Evolutionary conservation across 148 eudicot genomes (phyloP).

Genomic region (Rhododendron molle): DNA sequence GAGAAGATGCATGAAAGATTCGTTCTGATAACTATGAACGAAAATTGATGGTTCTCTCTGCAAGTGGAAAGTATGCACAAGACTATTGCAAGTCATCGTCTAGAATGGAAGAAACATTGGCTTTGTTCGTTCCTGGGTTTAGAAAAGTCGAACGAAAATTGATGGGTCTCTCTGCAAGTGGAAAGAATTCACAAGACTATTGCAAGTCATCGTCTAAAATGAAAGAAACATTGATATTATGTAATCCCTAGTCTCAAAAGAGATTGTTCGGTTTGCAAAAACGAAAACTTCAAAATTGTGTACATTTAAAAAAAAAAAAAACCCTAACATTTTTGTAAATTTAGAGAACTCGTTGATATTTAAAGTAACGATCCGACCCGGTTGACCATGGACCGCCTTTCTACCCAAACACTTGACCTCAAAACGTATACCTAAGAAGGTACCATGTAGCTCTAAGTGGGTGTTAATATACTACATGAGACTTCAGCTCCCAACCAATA

Average conservation of each 20-base stretch:
- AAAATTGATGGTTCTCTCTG: not conserved
- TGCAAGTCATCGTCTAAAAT: not conserved
- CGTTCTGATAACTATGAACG: not conserved
- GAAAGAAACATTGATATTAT: constrained; percentile 11
- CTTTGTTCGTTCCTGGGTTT: too few species aligned
- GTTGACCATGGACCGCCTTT: too few species aligned
- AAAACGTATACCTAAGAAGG: too few species aligned
- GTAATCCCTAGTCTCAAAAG: not conserved
- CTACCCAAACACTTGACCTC: too few species aligned
- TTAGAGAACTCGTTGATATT: not conserved
- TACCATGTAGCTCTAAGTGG: too few species aligned
- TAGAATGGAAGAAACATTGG: constrained; percentile 5
- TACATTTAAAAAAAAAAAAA: not conserved
- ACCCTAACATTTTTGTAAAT: not conserved
- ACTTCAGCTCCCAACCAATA: too few species aligned
- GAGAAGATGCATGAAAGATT: not conserved
- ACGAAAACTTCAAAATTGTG: not conserved
- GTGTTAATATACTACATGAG: too few species aligned
- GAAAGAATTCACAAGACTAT: not conserved
- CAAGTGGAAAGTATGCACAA: not conserved
- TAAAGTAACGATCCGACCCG: not conserved
- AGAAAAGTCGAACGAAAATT: not conserved
- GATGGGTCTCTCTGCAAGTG: not conserved
- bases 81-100: not conserved
- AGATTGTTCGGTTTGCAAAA: not conserved